phyloP scores from a whole-genome alignment of 441 rosid genomes.

The Aleurites moluccanus region DNA sequence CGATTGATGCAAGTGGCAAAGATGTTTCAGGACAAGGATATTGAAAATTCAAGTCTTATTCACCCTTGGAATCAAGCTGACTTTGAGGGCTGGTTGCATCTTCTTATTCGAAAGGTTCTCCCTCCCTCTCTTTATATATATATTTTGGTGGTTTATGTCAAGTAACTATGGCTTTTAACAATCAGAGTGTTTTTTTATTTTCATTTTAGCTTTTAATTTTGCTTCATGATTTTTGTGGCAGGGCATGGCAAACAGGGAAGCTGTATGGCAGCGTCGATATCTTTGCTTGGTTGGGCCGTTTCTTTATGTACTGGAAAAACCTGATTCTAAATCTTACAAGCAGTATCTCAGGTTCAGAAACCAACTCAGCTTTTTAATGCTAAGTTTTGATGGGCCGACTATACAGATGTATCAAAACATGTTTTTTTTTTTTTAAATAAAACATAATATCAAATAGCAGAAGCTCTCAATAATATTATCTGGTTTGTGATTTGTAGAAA shows the following conservation, averaged over 20 bases:
- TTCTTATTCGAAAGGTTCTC: conserved; percentile 83
- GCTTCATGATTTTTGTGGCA: conserved; percentile 34
- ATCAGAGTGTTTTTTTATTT: background rate
- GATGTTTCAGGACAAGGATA: conserved; percentile 73
- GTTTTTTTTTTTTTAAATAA: background rate
- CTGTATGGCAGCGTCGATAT: conserved; percentile 89
- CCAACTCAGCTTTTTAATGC: conserved; percentile 25
- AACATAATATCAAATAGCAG: background rate
- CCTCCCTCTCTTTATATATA: conserved; percentile 12
- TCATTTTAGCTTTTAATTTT: conserved; percentile 22
- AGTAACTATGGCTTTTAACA: conserved; percentile 6
- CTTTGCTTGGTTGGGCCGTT: conserved; percentile 92
- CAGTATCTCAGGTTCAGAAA: conserved; percentile 75
- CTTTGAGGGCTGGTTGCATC: conserved; percentile 89
- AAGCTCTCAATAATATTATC: conserved; percentile 1
- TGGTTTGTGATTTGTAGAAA: background rate
- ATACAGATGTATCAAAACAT: background rate
- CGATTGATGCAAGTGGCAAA: conserved; percentile 89
- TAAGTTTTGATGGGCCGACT: conserved; percentile 7
- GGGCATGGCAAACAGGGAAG: conserved; percentile 94
- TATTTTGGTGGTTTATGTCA: background rate
- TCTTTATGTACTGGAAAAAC: conserved; percentile 76
- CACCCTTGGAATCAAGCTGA: conserved; percentile 93
- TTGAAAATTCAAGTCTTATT: conserved; percentile 45
- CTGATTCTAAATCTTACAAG: conserved; percentile 78